Base-by-base conservation (phyloP, 352 stramenopile species). In the Globisporangium yorkense region DNA sequence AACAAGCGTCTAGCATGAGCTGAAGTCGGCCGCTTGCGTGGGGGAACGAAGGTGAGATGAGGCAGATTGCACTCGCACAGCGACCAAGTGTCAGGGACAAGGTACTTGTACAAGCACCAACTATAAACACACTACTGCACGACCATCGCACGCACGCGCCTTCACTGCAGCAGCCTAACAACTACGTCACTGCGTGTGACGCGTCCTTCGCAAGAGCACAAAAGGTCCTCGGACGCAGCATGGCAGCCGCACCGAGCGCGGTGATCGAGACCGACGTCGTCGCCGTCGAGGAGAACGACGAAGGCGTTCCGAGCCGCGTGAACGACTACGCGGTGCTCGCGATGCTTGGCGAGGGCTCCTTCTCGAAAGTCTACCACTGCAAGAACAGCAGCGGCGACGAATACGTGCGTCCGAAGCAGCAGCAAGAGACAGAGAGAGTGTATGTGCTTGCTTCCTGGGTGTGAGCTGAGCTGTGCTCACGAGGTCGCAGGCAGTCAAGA, bases 291-390 rank as follows among this genome's bases (percentile, higher is more conserved):
- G 66, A 84, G 58, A 70, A 86, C 55, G 73, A 87, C 20, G 68
- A 78, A 29, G 83, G 83, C 5, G 63, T 62, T 12, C 72, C 79
- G 16, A 87, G 75, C 44, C 75, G 84, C 56, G 80, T 93, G 41
- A 93, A 93, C 63, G 71, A 72, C 52, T 93, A 93, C 70, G 73
- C 72, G 6, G 70, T 91, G 27, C 64, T 81, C 13, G 48, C 56
- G 12, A 67, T 88, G 63, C 76, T 93, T 10, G 83, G 83, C 4
- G 75, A 90, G 65, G 83, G 83, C 60, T 77, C 83, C 9, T 91
- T 87, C 61, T 91, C 83, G 15, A 88, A 89, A 61, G 83, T 93
- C 0, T 91, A 89, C 46, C 61, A 80, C 13, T 89, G 80, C 53
- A 49, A 76, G 45, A 79, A 84, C 51, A 65, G 73, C 16, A 52